Base-by-base conservation (phyloP, 208 protist genomes). In the Porcisia deanei region DNA sequence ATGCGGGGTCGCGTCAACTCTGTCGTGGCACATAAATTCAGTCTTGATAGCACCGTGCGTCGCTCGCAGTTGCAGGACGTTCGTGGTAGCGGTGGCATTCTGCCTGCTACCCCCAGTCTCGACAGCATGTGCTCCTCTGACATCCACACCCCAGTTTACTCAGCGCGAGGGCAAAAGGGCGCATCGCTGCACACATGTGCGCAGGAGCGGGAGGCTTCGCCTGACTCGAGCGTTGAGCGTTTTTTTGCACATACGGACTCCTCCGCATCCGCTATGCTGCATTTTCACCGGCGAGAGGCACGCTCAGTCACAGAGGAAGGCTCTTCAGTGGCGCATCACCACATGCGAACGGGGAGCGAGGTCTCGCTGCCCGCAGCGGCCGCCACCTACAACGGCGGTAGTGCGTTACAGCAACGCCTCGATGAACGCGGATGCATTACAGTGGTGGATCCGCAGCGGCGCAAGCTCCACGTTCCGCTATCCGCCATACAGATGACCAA, bases 391-490 rank as follows among this genome's bases (percentile, higher is more conserved):
- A 69, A 53, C 65, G 72, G 77, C 53, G 54, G 67, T 59, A 64
- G 58, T 25, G 65, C 77, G 3, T 53, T 69, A 66, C 77, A 82
- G 18, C 77, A 82, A 39, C 64, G 83, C 75, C 45, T 77, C 16
- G 75, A 81, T 39, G 76, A 78, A 43, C 61, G 75, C 25, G 54
- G 75, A 37, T 89, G 78, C 80, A 83, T 87, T 53, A 80, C 83
- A 12, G 92, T 96, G 4, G 85, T 96, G 34, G 92, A 96, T 77
- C 92, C 92, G 49, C 79, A 84, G 45, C 85, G 86, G 64, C 85
- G 87, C 71, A 96, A 94, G 83, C 76, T 94, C 52, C 84, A 75
- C 73, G 77, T 94, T 7, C 92, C 90, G 5, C 49, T 91, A 37
- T 85, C 81, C 16, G 64, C 82, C 53, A 86, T 94, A 58, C 80